Percentiles rank a stretch among this genome's conserved stretches.
phyloP scores from a whole-genome alignment of 139 green algal species.

The Coccomyxa sp. region DNA sequence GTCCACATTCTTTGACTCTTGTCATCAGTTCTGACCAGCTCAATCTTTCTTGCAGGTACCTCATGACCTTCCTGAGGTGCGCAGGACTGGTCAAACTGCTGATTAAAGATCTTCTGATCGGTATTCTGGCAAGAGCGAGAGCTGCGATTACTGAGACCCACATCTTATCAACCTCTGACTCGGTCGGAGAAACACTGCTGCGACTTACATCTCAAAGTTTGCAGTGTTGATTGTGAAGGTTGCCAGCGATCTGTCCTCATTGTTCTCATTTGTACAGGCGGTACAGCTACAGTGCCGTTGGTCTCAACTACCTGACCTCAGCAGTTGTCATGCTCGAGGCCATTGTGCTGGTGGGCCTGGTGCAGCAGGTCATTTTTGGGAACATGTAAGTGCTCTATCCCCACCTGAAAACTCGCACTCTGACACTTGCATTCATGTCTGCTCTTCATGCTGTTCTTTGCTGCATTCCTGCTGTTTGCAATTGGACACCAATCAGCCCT shows the following conservation, averaged over 20 bases:
- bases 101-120: neutral
- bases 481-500: neutral
- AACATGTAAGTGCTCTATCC: neutral
- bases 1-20: slow-evolving; percentile 26
- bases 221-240: too few species aligned
- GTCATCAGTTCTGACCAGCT: too few species aligned
- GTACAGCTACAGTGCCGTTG: slow-evolving; percentile 49
- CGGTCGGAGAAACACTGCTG: too few species aligned
- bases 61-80: slow-evolving; percentile 61
- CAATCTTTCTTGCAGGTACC: slow-evolving; percentile 22
- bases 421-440: too few species aligned
- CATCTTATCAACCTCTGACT: neutral
- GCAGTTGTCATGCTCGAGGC: slow-evolving; percentile 45
- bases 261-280: neutral
- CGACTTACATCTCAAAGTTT: too few species aligned
- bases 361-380: slow-evolving; percentile 26
- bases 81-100: slow-evolving; percentile 11
- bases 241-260: too few species aligned
- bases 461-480: neutral
- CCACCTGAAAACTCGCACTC: too few species aligned
- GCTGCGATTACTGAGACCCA: too few species aligned
- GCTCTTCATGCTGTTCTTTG: neutral
- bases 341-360: slow-evolving; percentile 16
- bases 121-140: too few species aligned
- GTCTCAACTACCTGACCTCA: slow-evolving; percentile 51